Evolutionary conservation across 306 rosid species (phyloP), one percentile per base, ranked within the genome.

Genomic region (Cucurbita maxima): DNA sequence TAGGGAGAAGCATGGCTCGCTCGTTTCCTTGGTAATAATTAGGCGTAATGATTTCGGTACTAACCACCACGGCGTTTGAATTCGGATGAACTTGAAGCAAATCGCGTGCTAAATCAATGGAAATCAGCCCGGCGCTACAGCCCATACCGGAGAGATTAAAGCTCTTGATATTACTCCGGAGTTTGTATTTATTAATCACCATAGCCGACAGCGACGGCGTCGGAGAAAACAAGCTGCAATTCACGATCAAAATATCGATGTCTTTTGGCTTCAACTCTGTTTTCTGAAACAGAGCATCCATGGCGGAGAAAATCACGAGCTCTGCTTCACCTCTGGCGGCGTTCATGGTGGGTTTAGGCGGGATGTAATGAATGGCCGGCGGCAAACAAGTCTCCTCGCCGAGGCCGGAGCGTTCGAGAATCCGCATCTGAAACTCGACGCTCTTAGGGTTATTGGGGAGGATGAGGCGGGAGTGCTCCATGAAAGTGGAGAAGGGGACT

Each of bases 121-220:
- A 88, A 10, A 92, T 92, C 0, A 92, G 60, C 0, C 98, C 98
- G 0, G 98, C 98, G n/a, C 96, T 90, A 73, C 98, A 92, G 0
- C 98, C 98, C 98, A 92, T 92, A 11, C 98, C 98, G 1, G 98
- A 92, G 44, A 92, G 87, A 48, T 92, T 92, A 73, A 92, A 90
- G 81, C 98, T 92, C 72, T 74, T 86, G 56, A 90, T 81, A 77
- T 92, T 92, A 78, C 98, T 87, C 10, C 98, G 75, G 0, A 92
- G 82, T 76, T 90, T 92, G 78, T 88, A 92, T 75, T 90, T 92
- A 82, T 93, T 93, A 11, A 90, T 88, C 4, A 93, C 88, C 98
- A 93, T 93, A 3, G 97, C 98, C 0, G 98, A 90, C 0, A 93
- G 41, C 0, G 98, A 93, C 10, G 98, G 98, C 0, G 98, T 93